Evolutionary conservation across 352 stramenopile species (phyloP).

Genomic region (Globisporangium barbulae): DNA sequence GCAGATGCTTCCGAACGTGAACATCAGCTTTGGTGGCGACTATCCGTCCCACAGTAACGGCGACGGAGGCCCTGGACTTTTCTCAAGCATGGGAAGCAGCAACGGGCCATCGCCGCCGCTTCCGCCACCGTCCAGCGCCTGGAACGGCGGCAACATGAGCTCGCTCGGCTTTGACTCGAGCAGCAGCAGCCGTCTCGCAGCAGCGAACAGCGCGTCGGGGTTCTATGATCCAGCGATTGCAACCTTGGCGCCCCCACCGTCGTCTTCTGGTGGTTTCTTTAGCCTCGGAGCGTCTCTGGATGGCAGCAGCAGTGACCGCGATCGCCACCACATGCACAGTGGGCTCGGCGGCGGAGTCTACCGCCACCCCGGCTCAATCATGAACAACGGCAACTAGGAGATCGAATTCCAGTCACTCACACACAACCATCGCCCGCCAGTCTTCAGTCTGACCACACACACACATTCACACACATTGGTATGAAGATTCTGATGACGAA

Average conservation of each 20-base stretch:
- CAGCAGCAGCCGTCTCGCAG: constrained; percentile 2
- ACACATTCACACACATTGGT: constrained; percentile 13
- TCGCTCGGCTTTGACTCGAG: constrained; percentile 22
- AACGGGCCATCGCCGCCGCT: background rate
- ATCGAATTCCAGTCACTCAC: background rate
- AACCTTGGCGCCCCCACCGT: constrained; percentile 22
- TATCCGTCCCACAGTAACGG: constrained; percentile 26
- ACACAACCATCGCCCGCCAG: background rate
- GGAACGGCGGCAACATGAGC: constrained; percentile 8
- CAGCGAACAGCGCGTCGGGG: constrained; percentile 10
- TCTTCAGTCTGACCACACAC: constrained; percentile 11
- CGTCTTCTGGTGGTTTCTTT: constrained; percentile 20
- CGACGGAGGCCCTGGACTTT: background rate
- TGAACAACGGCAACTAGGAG: constrained; percentile 42
- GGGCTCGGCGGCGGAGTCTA: constrained; percentile 36
- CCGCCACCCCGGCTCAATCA: constrained; percentile 35
- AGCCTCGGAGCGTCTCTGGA: constrained; percentile 29
- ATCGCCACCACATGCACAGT: constrained; percentile 25
- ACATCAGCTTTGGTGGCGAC: constrained; percentile 84
- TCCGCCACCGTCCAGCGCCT: constrained; percentile 9
- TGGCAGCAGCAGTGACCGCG: constrained; percentile 18
- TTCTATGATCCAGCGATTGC: constrained; percentile 61
- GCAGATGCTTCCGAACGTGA: constrained; percentile 87
- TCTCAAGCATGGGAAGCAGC: constrained; percentile 3
- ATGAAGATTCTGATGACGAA: constrained; percentile 1